Conservation (phyloP, 2,329 filamentous ascomycete genomes). For the Fusarium euwallaceae region DNA sequence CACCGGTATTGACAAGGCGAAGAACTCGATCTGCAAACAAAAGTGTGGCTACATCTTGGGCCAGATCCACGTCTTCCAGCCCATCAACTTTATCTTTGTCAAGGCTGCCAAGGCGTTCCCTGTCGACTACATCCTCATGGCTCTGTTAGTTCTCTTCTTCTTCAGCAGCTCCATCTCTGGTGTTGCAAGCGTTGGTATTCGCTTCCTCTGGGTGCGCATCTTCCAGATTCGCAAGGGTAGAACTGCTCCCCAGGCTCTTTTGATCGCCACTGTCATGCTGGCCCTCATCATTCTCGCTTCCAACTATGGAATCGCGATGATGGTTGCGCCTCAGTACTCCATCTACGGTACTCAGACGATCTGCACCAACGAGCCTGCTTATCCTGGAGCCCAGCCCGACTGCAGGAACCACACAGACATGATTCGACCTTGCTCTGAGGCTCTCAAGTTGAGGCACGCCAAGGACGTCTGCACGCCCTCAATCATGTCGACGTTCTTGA, state of each 20-base stretch:
- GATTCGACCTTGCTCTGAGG: conserved; percentile 86
- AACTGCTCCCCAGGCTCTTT: conserved; percentile 90
- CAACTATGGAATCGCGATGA: conserved; percentile 92
- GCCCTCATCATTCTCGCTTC: conserved; percentile 90
- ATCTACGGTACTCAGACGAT: conserved; percentile 96
- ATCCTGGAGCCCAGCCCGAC: conserved; percentile 77
- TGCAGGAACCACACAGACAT: conserved; percentile 79
- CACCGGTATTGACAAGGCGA: conserved; percentile 95
- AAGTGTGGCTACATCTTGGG: conserved; percentile 94
- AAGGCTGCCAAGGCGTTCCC: conserved; percentile 87
- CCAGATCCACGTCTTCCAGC: conserved; percentile 91
- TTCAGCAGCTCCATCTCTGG: conserved; percentile 91
- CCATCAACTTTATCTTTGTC: conserved; percentile 87
- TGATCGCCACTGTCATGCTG: conserved; percentile 91
- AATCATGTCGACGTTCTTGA: conserved; percentile 92
- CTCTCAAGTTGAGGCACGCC: conserved; percentile 77
- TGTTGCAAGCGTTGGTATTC: conserved; percentile 88
- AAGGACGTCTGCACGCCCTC: conserved; percentile 89
- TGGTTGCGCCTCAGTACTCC: conserved; percentile 95
- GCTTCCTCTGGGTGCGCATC: conserved; percentile 94
- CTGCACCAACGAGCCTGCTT: conserved; percentile 78
- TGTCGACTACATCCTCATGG: conserved; percentile 91
- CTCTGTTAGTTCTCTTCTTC: conserved; percentile 85
- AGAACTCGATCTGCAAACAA: conserved; percentile 91
- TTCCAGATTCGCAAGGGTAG: conserved; percentile 92